phyloP scores from a whole-genome alignment of 768 basidiomycete genomes.

The Strobilomyces echinocephalus region DNA sequence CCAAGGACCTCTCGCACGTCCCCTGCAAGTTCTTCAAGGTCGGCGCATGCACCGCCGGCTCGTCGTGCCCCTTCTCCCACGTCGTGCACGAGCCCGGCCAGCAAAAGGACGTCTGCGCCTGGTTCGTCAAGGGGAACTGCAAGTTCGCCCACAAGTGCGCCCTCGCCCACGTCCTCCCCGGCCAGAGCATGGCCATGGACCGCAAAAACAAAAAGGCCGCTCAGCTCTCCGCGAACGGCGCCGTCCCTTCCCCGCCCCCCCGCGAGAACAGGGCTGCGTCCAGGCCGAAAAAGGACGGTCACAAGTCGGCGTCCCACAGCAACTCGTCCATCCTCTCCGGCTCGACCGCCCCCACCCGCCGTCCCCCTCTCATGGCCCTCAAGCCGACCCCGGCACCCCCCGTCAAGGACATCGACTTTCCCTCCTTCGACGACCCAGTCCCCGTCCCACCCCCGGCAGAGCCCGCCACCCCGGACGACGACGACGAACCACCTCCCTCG shows the following conservation, averaged over 20 bases:
- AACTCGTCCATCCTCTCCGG: constrained; percentile 37
- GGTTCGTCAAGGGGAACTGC: constrained; percentile 93
- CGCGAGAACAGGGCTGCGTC: constrained; percentile 31
- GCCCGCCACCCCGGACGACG: constrained; percentile 6
- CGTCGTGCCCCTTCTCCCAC: constrained; percentile 96
- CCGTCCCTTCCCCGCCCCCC: constrained; percentile 29
- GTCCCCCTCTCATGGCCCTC: constrained; percentile 62
- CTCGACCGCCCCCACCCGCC: constrained; percentile 67
- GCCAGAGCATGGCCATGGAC: constrained; percentile 93
- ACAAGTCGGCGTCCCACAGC: constrained; percentile 18
- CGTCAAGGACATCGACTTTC: constrained; percentile 70
- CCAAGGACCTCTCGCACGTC: constrained; percentile 90
- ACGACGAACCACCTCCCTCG: neutral
- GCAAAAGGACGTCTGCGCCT: constrained; percentile 77
- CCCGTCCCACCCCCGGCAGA: constrained; percentile 21
- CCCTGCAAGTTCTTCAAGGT: constrained; percentile 98
- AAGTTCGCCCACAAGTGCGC: constrained; percentile 83
- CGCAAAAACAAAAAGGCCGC: constrained; percentile 96
- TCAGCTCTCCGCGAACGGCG: constrained; percentile 54
- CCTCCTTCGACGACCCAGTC: constrained; percentile 62
- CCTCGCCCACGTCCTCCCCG: constrained; percentile 89
- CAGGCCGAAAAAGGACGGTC: constrained; percentile 36
- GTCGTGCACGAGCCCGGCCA: constrained; percentile 63
- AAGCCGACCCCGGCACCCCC: constrained; percentile 76
- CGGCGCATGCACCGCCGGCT: constrained; percentile 89